phyloP scores from a whole-genome alignment of 805 yeast species.

The Sugiyamaella mastotermitis region DNA sequence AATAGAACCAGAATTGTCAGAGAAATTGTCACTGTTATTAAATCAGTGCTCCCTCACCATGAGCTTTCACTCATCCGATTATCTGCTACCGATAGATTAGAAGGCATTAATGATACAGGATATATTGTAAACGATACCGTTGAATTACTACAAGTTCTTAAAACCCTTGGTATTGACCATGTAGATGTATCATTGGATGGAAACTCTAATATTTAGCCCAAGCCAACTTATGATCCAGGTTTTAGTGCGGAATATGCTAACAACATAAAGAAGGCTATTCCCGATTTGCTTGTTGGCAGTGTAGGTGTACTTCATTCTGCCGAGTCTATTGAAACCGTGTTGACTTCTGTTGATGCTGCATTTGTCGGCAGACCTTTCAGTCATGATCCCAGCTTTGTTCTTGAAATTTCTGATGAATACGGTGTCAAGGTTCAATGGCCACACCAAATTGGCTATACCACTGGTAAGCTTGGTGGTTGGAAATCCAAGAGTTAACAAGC shows the following conservation, averaged over 20 bases:
- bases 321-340: constrained; percentile 33
- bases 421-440: constrained; percentile 38
- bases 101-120: constrained; percentile 20
- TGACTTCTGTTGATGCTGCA: constrained; percentile 44
- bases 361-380: constrained; percentile 43
- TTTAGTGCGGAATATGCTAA: constrained; percentile 37
- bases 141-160: constrained; percentile 13
- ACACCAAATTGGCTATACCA: constrained; percentile 19
- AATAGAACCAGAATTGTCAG: constrained; percentile 45
- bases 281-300: constrained; percentile 39
- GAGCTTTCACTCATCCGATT: constrained; percentile 44
- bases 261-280: constrained; percentile 39
- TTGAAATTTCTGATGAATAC: constrained; percentile 46
- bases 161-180: constrained; percentile 40
- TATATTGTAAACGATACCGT: constrained; percentile 44
- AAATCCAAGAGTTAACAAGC: too few relatives aligned
- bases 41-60: constrained; percentile 34
- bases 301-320: constrained; percentile 42
- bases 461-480: too few relatives aligned
- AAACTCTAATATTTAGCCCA: too few relatives aligned
- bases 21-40: constrained; percentile 43
- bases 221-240: constrained; percentile 31
- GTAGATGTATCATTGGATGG: constrained; percentile 56
- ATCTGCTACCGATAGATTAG: constrained; percentile 40
- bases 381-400: constrained; percentile 45